Conservation (phyloP, 768 basidiomycete genomes). For the Omphalotus guepiniiformis region DNA sequence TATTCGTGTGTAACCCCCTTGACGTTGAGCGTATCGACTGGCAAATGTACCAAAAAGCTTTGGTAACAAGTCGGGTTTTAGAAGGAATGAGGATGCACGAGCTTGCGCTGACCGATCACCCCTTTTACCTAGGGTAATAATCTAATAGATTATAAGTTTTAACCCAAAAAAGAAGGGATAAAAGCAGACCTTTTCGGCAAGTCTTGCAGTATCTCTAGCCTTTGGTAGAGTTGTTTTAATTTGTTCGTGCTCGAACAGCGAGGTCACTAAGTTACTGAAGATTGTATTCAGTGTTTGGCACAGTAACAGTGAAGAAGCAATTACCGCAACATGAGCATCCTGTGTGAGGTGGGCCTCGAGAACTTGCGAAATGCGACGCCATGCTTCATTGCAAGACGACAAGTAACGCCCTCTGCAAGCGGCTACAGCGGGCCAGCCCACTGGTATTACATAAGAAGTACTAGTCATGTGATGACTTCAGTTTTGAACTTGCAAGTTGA, state of each 20-base stretch:
- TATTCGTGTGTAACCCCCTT: slow-evolving; percentile 94
- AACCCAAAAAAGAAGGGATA: neutral
- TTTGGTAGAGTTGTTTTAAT: slow-evolving; percentile 95
- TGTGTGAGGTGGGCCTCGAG: slow-evolving; percentile 86
- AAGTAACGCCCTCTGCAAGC: no score
- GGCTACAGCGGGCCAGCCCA: no score
- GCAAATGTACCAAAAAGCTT: slow-evolving; percentile 83
- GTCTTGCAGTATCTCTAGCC: slow-evolving; percentile 84
- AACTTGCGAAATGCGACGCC: slow-evolving; percentile 90
- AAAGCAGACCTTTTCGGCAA: slow-evolving; percentile 80
- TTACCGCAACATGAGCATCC: slow-evolving; percentile 90
- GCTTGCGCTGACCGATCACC: slow-evolving; percentile 66
- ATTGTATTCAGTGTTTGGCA: slow-evolving; percentile 9
- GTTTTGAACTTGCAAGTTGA: no score
- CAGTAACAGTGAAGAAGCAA: slow-evolving; percentile 12
- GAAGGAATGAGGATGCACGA: slow-evolving; percentile 74
- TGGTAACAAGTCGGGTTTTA: slow-evolving; percentile 66
- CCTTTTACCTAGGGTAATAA: slow-evolving; percentile 91
- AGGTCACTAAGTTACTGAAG: slow-evolving; percentile 86
- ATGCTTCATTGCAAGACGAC: slow-evolving; percentile 92
- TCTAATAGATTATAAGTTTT: slow-evolving; percentile 34
- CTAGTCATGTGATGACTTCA: no score
- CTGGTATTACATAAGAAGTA: no score
- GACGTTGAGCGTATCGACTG: slow-evolving; percentile 71
- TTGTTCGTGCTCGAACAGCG: slow-evolving; percentile 90